Percentiles rank a stretch among this genome's conserved stretches.
Evolutionary conservation across 768 basidiomycete genomes (phyloP).

Genomic region (Botryobasidium botryosum): DNA sequence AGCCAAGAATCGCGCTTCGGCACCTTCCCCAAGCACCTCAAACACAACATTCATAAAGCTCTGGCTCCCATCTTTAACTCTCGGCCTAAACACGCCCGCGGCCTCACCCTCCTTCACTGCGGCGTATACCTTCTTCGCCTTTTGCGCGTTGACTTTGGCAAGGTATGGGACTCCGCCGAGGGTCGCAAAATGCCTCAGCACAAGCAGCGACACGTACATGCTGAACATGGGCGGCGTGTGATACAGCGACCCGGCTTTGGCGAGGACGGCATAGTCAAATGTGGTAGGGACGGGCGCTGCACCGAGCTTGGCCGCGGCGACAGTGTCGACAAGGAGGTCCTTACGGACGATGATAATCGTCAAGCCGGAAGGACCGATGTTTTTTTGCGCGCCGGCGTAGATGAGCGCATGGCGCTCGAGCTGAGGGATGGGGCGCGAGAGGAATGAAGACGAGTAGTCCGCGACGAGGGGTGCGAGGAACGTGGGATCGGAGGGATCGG

Average conservation of each 20-base stretch:
- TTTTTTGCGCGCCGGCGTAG: conserved; percentile 96
- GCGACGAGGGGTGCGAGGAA: conserved; percentile 59
- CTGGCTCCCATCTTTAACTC: conserved; percentile 55
- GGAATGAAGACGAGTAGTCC: conserved; percentile 94
- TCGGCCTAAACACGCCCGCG: conserved; percentile 49
- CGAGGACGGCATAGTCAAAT: conserved; percentile 68
- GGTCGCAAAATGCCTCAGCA: conserved; percentile 50
- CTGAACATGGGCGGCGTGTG: conserved; percentile 89
- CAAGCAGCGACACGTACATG: conserved; percentile 79
- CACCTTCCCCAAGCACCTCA: conserved; percentile 52
- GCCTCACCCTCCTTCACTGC: conserved; percentile 53
- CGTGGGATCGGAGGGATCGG: conserved; percentile 27
- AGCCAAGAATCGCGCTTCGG: conserved; percentile 54
- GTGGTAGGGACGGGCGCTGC: conserved; percentile 59
- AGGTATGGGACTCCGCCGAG: conserved; percentile 52
- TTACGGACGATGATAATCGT: conserved; percentile 90
- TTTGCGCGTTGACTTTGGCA: conserved; percentile 46
- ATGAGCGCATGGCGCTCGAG: conserved; percentile 85
- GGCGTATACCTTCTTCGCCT: conserved; percentile 61
- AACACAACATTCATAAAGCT: conserved; percentile 98
- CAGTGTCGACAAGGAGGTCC: conserved; percentile 82
- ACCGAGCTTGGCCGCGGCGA: conserved; percentile 57
- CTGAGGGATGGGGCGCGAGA: conserved; percentile 80
- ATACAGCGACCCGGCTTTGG: conserved; percentile 59
- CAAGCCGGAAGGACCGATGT: conserved; percentile 85